phyloP scores from a whole-genome alignment of 352 stramenopile species.

The Pythium guiyangense region DNA sequence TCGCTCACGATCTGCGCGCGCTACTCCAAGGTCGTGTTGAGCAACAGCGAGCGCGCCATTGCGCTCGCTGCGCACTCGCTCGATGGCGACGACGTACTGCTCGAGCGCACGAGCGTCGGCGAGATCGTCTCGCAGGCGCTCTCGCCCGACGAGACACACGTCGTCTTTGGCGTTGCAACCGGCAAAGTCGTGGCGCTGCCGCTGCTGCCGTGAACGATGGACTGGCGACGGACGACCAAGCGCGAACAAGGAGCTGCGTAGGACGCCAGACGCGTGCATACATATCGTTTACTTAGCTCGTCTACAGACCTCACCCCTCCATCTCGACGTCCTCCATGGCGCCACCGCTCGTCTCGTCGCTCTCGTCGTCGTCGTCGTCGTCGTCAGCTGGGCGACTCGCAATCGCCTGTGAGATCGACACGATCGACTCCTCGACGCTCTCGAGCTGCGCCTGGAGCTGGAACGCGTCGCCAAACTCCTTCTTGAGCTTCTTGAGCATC shows the following conservation, averaged over 20 bases:
- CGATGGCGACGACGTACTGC: conserved; percentile 40
- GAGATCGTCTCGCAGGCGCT: conserved; percentile 58
- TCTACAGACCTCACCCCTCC: conserved; percentile 50
- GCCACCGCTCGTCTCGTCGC: conserved; percentile 29
- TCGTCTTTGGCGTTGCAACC: conserved; percentile 58
- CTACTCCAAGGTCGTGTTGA: conserved; percentile 66
- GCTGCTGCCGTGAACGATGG: conserved; percentile 22
- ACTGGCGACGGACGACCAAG: background rate
- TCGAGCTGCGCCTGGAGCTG: conserved; percentile 77
- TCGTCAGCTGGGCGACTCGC: conserved; percentile 49
- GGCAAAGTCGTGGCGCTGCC: conserved; percentile 52
- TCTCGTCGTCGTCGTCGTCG: conserved; percentile 46
- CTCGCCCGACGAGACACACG: conserved; percentile 70
- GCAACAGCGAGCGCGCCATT: conserved; percentile 43
- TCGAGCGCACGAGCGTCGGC: conserved; percentile 36
- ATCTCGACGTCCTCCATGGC: conserved; percentile 75
- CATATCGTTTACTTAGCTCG: conserved; percentile 24
- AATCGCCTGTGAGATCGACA: conserved; percentile 46
- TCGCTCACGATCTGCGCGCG: conserved; percentile 51
- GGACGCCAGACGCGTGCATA: conserved; percentile 13
- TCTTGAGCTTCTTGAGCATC: conserved; percentile 82
- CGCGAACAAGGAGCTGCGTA: background rate
- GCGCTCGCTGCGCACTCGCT: conserved; percentile 47
- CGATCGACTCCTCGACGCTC: conserved; percentile 62
- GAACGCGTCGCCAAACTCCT: conserved; percentile 65